Base-by-base conservation (phyloP, 2,329 filamentous ascomycete genomes). In the Byssothecium circinans region DNA sequence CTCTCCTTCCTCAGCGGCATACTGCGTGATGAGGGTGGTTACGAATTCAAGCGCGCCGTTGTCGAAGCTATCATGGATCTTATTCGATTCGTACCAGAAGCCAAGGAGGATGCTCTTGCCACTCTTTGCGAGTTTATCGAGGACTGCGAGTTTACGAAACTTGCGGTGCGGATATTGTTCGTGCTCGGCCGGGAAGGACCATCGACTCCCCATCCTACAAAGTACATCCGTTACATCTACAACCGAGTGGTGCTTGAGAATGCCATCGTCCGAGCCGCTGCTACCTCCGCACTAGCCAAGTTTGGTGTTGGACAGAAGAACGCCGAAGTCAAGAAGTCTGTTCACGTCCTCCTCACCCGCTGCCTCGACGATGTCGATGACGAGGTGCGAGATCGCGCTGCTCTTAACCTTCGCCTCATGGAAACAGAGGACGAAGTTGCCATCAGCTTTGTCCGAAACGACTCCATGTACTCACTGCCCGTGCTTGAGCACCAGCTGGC, bases 1-100 rank as follows among this genome's bases (percentile, higher is more conserved):
- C 85, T 99, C 43, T 85, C 89, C 41, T 99, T 99, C 83, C 82
- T 99, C 39, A 96, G 92, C 65, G 89, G 91, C n/a, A 96, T 97
- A 49, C 79, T 99, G 43, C 85, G 94, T 22, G 94, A 99, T 61
- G 94, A 99, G 74, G 94, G 94, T 60, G 94, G 94, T 47, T 99
- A 95, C 71, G 94, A 97, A 53, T 99, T 99, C 76, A 99, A 99
- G 83, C 87, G 90, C 47, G 88, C 90, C 43, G 92, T 99, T 10
- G 92, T 99, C 17, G 94, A 99, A 78, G 96, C 91, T 80, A 97
- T 99, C 86, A 97, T 99, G 67, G 94, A 99, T 65, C 78, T 99
- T 46, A 97, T 99, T 78, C 96, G 97, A 73, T 99, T 99, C 65
- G 92, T 99, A 2, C 94, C 94, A 1, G 94, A 96, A 50, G 85